Evolutionary conservation across 805 yeast genomes (phyloP).

Genomic region (Starmerella roubikii): DNA sequence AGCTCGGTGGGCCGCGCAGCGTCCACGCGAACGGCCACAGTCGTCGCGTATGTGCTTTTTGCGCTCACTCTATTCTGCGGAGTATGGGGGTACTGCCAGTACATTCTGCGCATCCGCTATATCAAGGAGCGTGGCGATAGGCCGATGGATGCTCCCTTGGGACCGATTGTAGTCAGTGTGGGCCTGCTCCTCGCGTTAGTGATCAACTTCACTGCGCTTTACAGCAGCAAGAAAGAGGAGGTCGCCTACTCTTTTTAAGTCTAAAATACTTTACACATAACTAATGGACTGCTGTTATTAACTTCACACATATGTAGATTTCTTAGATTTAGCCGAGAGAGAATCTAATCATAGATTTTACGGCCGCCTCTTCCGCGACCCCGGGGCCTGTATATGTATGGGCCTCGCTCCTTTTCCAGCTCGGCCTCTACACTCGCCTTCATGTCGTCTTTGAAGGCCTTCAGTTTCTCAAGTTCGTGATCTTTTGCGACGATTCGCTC

Average conservation of each 20-base stretch:
- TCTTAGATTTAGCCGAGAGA: too few species aligned
- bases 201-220: conserved; percentile 60
- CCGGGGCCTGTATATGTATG: too few species aligned
- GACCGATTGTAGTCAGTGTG: conserved; percentile 67
- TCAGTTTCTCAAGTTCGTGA: too few species aligned
- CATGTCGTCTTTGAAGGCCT: too few species aligned
- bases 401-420: too few species aligned
- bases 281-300: too few species aligned
- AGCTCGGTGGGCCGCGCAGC: conserved; percentile 58
- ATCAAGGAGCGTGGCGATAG: conserved; percentile 72
- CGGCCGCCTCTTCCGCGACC: too few species aligned
- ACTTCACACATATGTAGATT: too few species aligned
- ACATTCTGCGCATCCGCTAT: conserved; percentile 51
- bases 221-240: conserved; percentile 19
- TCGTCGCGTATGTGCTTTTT: conserved; percentile 68
- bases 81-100: conserved; percentile 76
- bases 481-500: too few species aligned
- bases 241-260: neutral
- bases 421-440: too few species aligned
- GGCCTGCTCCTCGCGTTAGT: conserved; percentile 54
- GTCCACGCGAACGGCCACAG: conserved; percentile 41
- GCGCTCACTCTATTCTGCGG: conserved; percentile 71
- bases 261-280: too few species aligned
- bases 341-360: too few species aligned
- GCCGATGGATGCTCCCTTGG: conserved; percentile 80